Evolutionary conservation across 345 rosid genomes (phyloP).

Genomic region (Pistacia integerrima): DNA sequence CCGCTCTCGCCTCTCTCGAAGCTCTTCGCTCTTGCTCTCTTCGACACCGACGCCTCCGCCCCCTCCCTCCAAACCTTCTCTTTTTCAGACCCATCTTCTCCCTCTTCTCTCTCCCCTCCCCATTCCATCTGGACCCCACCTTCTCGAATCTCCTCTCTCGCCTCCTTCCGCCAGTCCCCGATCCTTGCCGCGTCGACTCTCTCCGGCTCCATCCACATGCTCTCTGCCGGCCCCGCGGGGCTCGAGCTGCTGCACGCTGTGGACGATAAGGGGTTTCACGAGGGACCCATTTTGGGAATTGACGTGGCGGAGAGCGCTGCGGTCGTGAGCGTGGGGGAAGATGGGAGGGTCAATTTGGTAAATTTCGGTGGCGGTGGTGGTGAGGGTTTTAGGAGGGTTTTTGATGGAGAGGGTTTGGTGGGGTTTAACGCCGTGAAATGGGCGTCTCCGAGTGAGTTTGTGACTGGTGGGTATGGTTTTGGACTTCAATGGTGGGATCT

Average conservation of each 20-base stretch:
- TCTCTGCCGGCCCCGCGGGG: conserved; percentile 33
- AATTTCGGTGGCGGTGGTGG: conserved; percentile 30
- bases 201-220: conserved; percentile 61
- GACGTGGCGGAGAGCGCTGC: conserved; percentile 65
- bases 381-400: conserved; percentile 50
- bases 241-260: conserved; percentile 36
- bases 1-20: conserved; percentile 69
- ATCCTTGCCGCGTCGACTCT: conserved; percentile 55
- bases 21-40: conserved; percentile 49
- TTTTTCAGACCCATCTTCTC: conserved; percentile 36
- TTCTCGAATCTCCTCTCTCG: conserved; percentile 69
- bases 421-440: conserved; percentile 75
- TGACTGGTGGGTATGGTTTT: conserved; percentile 83
- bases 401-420: conserved; percentile 74
- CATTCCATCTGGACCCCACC: conserved; percentile 59
- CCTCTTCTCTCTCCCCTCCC: conserved; percentile 12
- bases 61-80: conserved; percentile 62
- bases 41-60: conserved; percentile 51
- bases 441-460: conserved; percentile 87
- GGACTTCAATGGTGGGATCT: conserved; percentile 93
- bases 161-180: conserved; percentile 29
- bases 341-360: conserved; percentile 55
- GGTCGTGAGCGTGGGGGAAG: conserved; percentile 71
- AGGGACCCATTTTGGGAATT: conserved; percentile 56
- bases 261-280: conserved; percentile 46